Base-by-base conservation (phyloP, 1,139 yeast species). In the Geotrichum armillariae region DNA sequence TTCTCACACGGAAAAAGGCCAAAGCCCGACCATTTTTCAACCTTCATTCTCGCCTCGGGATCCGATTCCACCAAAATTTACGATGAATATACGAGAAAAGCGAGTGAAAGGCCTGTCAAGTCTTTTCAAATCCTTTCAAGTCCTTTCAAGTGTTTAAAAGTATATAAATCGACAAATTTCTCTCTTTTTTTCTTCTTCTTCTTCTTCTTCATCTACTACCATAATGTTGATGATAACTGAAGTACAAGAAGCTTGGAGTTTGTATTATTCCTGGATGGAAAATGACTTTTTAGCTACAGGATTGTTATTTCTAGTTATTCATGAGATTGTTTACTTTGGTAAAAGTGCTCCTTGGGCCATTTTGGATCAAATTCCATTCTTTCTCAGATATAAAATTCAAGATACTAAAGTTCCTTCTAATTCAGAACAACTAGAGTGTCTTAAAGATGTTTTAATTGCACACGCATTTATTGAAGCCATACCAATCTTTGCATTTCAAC, bases 401-500 rank as follows among this genome's bases (percentile, higher is more conserved):
- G 88, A 86, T 47, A 76, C 81, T 34, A 87, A 87, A 66, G 69
- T 85, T 46, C 44, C 44, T 18, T 73, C 85, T 40, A 77, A 80
- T 57, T 75, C 77, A 63, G 96, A 91, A 69, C 96, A 91, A 68
- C 82, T 95, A 89, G 90, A 87, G 68, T 91, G 98, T 68, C 77
- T 90, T 56, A 85, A 85, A 68, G 75, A 88, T 18, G 97, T 91
- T 27, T 71, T 91, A 51, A 77, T 83, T 45, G 85, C 94, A 25
- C 98, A 91, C 70, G 82, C 89, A 65, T 69, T 91, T 56, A 95
- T 91, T 49, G 98, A 91, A 71, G 96, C 95, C 9, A 76, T 93
- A 55, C 98, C 97, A 50, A 91, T 91, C 61, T 91, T 96, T 94
- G 83, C 89, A 47, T 91, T 91, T 79, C 97, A 93, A 68, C 95